These are phyloP conservation scores for Paracoccidioides lutzii DNA, from an alignment of 2,329 filamentous ascomycete genomes.

Conservation along the genomic window DNA sequence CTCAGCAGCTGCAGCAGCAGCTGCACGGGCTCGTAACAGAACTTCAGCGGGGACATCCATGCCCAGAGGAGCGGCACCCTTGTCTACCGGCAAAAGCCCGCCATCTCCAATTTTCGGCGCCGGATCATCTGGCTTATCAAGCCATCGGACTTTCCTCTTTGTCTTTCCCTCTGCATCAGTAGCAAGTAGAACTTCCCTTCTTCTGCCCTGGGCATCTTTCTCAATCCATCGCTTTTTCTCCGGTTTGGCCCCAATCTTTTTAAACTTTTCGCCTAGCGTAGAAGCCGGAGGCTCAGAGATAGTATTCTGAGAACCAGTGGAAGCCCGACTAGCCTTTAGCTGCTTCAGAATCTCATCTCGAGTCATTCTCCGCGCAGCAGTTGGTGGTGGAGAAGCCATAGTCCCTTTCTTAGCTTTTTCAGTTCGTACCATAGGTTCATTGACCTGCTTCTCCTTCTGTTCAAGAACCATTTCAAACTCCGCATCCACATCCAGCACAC, in stretches of 20 bases:
- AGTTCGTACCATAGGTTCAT: slow-evolving; percentile 16
- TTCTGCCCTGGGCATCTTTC: slow-evolving; percentile 38
- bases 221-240: slow-evolving; percentile 43
- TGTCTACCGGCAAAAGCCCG: slow-evolving; percentile 31
- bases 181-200: slow-evolving; percentile 46
- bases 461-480: slow-evolving; percentile 38
- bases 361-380: slow-evolving; percentile 33
- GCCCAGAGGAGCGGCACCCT: slow-evolving; percentile 36
- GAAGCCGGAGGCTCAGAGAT: slow-evolving; percentile 35
- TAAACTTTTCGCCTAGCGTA: slow-evolving; percentile 42
- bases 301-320: slow-evolving; percentile 30
- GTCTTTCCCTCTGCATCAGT: slow-evolving; percentile 47
- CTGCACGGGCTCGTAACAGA: slow-evolving; percentile 23
- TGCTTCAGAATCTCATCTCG: slow-evolving; percentile 48
- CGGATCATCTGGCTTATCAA: slow-evolving; percentile 26
- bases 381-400: slow-evolving; percentile 27
- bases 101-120: slow-evolving; percentile 13
- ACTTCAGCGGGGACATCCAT: slow-evolving; percentile 38
- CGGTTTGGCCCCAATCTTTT: slow-evolving; percentile 37
- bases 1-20: slow-evolving; percentile 19
- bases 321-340: slow-evolving; percentile 41
- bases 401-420: slow-evolving; percentile 40
- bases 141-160: slow-evolving; percentile 48
- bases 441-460: slow-evolving; percentile 22
- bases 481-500: slow-evolving; percentile 42